Conservation (phyloP, 2,329 filamentous ascomycete genomes). For the Botrytis fabae region DNA sequence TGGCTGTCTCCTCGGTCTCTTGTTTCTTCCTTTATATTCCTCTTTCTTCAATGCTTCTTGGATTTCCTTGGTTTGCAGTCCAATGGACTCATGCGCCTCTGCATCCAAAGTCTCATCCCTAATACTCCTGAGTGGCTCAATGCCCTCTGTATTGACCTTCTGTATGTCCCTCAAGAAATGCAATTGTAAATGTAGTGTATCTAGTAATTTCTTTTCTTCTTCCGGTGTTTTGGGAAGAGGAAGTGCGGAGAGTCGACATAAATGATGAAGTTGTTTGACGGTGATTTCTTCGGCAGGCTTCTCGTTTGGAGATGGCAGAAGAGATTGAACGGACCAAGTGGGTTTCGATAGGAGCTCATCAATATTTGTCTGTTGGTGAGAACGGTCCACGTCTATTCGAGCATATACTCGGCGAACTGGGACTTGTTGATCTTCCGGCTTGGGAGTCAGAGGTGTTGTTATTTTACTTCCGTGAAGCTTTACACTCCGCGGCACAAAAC, state of each 20-base stretch:
- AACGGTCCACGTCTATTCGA: not conserved
- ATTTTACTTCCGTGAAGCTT: constrained; percentile 18
- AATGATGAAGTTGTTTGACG: constrained; percentile 70
- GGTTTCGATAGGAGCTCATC: constrained; percentile 64
- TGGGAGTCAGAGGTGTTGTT: not conserved
- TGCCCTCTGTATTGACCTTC: constrained; percentile 68
- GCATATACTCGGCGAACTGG: constrained; percentile 7
- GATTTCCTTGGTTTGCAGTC: constrained; percentile 45
- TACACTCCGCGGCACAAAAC: constrained; percentile 10
- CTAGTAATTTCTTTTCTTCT: constrained; percentile 70
- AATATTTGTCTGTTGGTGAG: constrained; percentile 25
- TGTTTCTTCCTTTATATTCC: constrained; percentile 53
- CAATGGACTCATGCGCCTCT: constrained; percentile 57
- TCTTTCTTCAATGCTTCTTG: constrained; percentile 59
- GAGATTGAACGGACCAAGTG: constrained; percentile 79
- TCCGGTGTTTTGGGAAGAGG: constrained; percentile 63
- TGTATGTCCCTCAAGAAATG: constrained; percentile 90
- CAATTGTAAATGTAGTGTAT: constrained; percentile 76
- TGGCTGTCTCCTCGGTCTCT: constrained; percentile 37
- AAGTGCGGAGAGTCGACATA: constrained; percentile 86
- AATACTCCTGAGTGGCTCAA: constrained; percentile 75
- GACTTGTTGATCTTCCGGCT: constrained; percentile 9
- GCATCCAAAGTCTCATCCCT: constrained; percentile 72
- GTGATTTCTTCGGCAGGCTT: constrained; percentile 46
- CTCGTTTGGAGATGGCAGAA: constrained; percentile 54